Conservation (phyloP, 495 filamentous ascomycete species). For the Hyaloscypha finlandica region DNA sequence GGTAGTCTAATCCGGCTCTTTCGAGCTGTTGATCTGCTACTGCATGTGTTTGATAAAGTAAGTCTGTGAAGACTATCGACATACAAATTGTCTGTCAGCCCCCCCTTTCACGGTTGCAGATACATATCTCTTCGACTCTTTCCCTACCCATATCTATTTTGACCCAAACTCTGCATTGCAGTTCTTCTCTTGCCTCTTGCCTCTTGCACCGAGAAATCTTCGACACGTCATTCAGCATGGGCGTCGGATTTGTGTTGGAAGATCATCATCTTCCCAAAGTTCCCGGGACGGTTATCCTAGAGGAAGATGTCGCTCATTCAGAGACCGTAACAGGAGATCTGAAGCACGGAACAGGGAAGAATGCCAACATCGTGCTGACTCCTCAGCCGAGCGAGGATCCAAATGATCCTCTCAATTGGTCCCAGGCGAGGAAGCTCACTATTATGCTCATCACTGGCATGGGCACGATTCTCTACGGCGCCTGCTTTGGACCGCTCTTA, state of each 20-base stretch:
- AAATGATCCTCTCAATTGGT: conserved; percentile 48
- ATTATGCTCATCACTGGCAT: conserved; percentile 41
- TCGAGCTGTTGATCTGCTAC: not conserved
- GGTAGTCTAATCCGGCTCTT: not conserved
- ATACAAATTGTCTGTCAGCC: too few relatives aligned
- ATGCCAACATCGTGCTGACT: conserved; percentile 40
- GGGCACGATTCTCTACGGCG: conserved; percentile 38
- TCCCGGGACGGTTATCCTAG: conserved; percentile 12
- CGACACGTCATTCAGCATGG: not conserved
- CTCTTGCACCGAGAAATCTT: not conserved
- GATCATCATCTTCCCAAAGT: conserved; percentile 14
- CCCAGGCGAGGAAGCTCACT: conserved; percentile 44
- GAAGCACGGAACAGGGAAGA: conserved; percentile 10
- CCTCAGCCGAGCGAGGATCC: conserved; percentile 48
- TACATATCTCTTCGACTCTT: not conserved
- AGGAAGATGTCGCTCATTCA: conserved; percentile 15
- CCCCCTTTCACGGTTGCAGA: not conserved
- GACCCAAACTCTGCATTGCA: not conserved
- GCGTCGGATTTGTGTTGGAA: conserved; percentile 8
- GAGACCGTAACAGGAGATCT: conserved; percentile 11
- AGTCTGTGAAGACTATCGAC: not conserved
- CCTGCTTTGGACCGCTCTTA: conserved; percentile 45
- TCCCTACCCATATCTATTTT: not conserved
- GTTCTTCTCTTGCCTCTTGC: not conserved
- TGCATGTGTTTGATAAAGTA: not conserved